Percentiles rank a stretch among this genome's conserved stretches.
Evolutionary conservation across 306 rosid species (phyloP).

Genomic region (Leucaena leucocephala): DNA sequence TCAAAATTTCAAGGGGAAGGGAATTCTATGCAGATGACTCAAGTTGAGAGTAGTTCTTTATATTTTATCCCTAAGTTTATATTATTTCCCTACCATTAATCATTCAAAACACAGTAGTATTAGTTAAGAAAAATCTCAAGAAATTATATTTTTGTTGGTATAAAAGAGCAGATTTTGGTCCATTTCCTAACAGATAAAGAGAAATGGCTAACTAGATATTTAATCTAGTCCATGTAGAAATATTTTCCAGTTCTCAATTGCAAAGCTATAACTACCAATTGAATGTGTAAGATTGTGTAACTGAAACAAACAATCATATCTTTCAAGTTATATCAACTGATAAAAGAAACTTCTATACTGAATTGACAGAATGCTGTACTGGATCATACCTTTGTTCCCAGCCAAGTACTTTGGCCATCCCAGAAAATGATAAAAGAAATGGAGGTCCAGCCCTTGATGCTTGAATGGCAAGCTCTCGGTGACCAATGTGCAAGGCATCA

Average conservation of each 20-base stretch:
- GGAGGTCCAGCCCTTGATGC: constrained; percentile 93
- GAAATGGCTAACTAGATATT: background rate
- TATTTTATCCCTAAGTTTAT: background rate
- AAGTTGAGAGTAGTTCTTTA: background rate
- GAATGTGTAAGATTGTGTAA: constrained; percentile 12
- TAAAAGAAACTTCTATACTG: background rate
- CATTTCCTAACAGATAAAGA: background rate
- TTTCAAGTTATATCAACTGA: constrained; percentile 7
- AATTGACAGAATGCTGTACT: constrained; percentile 21
- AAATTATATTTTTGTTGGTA: background rate
- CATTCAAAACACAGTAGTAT: constrained; percentile 15
- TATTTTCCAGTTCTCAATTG: background rate
- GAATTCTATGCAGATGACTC: background rate
- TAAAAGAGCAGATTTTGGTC: background rate
- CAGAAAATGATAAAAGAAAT: constrained; percentile 86
- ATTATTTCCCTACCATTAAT: background rate
- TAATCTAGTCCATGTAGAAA: background rate
- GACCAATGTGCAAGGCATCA: constrained; percentile 95
- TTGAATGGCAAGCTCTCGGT: constrained; percentile 93
- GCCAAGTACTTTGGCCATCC: constrained; percentile 90
- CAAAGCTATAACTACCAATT: background rate
- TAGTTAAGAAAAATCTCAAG: background rate
- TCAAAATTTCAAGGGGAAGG: background rate
- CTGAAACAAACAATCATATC: constrained; percentile 10
- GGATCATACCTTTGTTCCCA: constrained; percentile 85